Percentiles rank a stretch among this genome's conserved stretches.
These are phyloP conservation scores for Dendrocalamus sinicus DNA, from an alignment of 176 grass and related monocot species.

Conservation along the genomic window DNA sequence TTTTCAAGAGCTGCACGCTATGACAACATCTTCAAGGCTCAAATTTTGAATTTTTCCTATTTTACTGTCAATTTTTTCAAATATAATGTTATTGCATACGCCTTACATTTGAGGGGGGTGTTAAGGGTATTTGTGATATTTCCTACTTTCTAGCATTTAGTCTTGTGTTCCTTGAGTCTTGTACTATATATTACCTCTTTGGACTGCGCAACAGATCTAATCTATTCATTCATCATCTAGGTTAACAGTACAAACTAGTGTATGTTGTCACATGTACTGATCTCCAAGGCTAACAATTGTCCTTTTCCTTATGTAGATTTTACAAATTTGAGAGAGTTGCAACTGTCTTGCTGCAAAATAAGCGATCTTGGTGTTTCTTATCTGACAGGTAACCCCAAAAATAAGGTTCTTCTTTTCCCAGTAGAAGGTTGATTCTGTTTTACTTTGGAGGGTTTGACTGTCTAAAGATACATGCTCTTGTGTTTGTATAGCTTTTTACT, in stretches of 20 bases:
- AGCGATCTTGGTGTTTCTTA: slow-evolving; percentile 75
- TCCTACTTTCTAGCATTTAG: no score
- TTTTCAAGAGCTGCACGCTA: no score
- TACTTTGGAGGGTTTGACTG: neutral
- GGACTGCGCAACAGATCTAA: no score
- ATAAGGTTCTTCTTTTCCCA: slow-evolving; percentile 19
- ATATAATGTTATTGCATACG: no score
- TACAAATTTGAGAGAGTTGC: slow-evolving; percentile 76
- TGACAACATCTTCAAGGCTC: no score
- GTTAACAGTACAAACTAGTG: neutral
- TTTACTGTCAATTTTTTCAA: no score
- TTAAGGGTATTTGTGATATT: no score
- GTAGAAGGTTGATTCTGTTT: slow-evolving; percentile 33
- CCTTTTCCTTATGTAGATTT: slow-evolving; percentile 63
- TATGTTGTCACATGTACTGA: slow-evolving; percentile 26
- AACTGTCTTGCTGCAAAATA: slow-evolving; percentile 84
- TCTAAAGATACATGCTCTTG: slow-evolving; percentile 21
- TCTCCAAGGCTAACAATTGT: slow-evolving; percentile 28
- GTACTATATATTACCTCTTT: no score
- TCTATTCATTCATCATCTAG: no score
- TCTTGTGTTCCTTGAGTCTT: no score
- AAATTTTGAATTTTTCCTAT: no score
- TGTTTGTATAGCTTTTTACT: neutral
- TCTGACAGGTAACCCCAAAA: slow-evolving; percentile 71
- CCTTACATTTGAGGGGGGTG: no score